These are phyloP conservation scores for Sporothrix euskadiensis DNA, from an alignment of 2,329 filamentous ascomycete species.

Conservation along the genomic window DNA sequence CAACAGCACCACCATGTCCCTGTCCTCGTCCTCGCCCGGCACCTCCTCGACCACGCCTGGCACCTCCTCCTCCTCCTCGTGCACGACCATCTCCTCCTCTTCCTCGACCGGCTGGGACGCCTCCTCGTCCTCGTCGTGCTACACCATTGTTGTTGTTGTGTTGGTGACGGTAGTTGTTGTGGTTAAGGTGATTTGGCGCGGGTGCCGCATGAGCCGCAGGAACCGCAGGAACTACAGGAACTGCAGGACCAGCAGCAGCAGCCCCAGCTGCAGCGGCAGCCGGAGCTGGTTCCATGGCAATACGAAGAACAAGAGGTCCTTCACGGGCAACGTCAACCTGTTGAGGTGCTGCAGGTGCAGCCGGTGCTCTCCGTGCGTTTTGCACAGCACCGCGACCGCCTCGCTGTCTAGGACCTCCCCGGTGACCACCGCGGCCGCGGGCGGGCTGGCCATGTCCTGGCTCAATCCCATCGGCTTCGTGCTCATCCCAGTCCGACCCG, in stretches of 20 bases:
- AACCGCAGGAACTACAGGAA: neutral
- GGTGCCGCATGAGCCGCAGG: neutral
- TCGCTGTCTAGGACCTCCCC: neutral
- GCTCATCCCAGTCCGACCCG: neutral
- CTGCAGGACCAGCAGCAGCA: slow-evolving; percentile 3
- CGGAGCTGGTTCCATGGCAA: slow-evolving; percentile 42
- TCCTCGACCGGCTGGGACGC: neutral
- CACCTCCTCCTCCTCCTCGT: slow-evolving; percentile 10
- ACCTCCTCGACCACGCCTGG: slow-evolving; percentile 4
- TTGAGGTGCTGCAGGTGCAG: neutral
- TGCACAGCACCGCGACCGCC: neutral
- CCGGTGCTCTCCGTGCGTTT: neutral
- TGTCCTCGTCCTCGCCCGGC: slow-evolving; percentile 5
- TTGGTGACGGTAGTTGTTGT: neutral
- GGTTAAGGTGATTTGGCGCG: neutral
- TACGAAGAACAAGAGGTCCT: slow-evolving; percentile 58
- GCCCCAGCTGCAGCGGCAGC: neutral
- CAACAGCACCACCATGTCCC: neutral
- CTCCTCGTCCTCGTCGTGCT: slow-evolving; percentile 18
- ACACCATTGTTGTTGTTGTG: slow-evolving; percentile 17
- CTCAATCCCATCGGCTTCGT: neutral
- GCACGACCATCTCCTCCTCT: neutral
- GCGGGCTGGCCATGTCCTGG: neutral
- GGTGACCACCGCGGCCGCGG: slow-evolving; percentile 4
- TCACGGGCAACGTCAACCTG: slow-evolving; percentile 54